Evolutionary conservation across 371 early-diverging fungal species (phyloP).

Genomic region (Syncephalastrum racemosum): DNA sequence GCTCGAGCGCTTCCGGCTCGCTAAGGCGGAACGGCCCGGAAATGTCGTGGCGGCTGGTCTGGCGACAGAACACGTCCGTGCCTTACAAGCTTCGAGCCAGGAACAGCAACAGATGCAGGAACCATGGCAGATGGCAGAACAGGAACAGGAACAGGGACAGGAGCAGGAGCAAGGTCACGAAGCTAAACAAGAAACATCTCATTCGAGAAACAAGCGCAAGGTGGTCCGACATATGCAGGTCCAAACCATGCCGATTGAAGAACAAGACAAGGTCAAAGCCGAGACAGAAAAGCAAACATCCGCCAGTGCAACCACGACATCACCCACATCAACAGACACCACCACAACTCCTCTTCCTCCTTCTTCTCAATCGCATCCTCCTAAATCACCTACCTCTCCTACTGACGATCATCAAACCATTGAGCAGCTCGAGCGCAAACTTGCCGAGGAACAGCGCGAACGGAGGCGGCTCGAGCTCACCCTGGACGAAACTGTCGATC

Average conservation of each 20-base stretch:
- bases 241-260: constrained; percentile 17
- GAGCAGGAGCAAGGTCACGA: constrained; percentile 1
- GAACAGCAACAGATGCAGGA: constrained; percentile 1
- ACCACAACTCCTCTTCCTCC: too few species aligned
- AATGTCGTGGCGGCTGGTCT: constrained; percentile 34
- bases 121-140: not conserved
- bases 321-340: not conserved
- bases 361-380: too few species aligned
- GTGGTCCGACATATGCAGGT: constrained; percentile 21
- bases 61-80: constrained; percentile 41
- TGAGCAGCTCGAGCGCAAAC: constrained; percentile 26
- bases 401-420: constrained; percentile 7
- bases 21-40: constrained; percentile 30
- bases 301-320: not conserved
- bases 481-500: constrained; percentile 54
- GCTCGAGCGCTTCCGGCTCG: constrained; percentile 28
- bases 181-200: not conserved
- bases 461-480: constrained; percentile 45
- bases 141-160: constrained; percentile 2
- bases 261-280: not conserved
- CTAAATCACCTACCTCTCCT: too few species aligned
- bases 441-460: constrained; percentile 30
- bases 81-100: constrained; percentile 28
- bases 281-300: not conserved
- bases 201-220: constrained; percentile 6